Base-by-base conservation (phyloP, 2,329 filamentous ascomycete genomes). In the Fusarium protoensiforme region DNA sequence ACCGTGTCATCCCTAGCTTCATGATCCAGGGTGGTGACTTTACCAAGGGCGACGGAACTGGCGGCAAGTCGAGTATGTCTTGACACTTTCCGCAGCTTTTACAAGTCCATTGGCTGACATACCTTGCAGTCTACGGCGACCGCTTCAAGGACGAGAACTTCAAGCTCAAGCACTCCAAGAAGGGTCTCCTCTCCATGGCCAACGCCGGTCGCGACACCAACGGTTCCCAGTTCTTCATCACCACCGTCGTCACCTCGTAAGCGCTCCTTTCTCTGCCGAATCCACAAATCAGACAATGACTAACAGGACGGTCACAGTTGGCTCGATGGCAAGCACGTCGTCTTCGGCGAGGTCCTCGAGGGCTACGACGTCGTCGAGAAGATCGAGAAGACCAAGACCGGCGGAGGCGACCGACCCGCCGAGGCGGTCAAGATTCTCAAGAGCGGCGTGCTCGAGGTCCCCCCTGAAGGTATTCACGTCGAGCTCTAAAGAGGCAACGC, bases 21-120 rank as follows among this genome's bases (percentile, higher is more conserved):
- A 96, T 96, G 94, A 95, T 96, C 83, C 94, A 96, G 87, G 94
- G 94, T 78, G 94, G 93, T 83, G 93, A 96, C 87, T 96, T 96
- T 85, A 96, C 93, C 83, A 92, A 90, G 76, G 91, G 91, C 67
- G 93, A 96, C 79, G 91, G 93, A 79, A 95, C 93, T 73, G 93
- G 93, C 82, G 94, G 94, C 84, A 95, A 95, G 89, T 94, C 92
- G 75, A 96, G 91, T 92, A 87, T 80, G 90, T 87, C 68, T 58
- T 14, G 46, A 14, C 10, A 48, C 43, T 48, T 36, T 33, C 27
- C 20, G 41, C 16, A n/a, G 13, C 20, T n/a, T 46, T 18, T 11
- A 31, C 33, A 33, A 41, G n/a, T 27, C 63, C 63, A 73, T 71
- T 73, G 60, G 65, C 76, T 78, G 63, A 78, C 58, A 13, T 20